Conservation (phyloP, 1,139 yeast species). For the Taiozyma sp. region DNA sequence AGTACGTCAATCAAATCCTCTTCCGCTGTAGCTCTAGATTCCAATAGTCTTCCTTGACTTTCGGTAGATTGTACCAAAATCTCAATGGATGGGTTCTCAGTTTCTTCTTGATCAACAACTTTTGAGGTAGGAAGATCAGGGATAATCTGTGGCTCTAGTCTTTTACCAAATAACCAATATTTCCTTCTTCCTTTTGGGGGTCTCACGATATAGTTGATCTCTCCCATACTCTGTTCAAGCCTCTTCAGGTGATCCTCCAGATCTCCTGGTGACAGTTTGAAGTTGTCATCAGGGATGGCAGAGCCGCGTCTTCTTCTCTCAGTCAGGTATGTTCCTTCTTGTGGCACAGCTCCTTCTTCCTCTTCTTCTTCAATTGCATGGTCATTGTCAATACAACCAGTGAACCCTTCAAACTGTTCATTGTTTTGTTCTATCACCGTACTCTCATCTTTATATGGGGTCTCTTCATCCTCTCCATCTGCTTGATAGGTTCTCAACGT, state of each 20-base stretch:
- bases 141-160: slow-evolving; percentile 8
- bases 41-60: background rate
- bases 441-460: background rate
- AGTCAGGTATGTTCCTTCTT: background rate
- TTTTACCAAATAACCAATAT: slow-evolving; percentile 10
- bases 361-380: background rate
- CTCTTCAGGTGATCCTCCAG: slow-evolving; percentile 2
- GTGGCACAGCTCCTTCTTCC: slow-evolving; percentile 1
- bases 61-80: slow-evolving; percentile 16
- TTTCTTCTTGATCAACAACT: slow-evolving; percentile 8
- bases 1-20: slow-evolving; percentile 2
- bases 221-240: slow-evolving; percentile 4
- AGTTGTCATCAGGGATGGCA: slow-evolving; percentile 1
- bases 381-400: slow-evolving; percentile 3
- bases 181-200: slow-evolving; percentile 4
- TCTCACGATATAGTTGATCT: slow-evolving; percentile 17
- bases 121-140: background rate
- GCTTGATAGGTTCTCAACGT: slow-evolving; percentile 32
- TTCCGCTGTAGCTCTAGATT: background rate
- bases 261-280: background rate
- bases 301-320: background rate
- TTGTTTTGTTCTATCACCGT: slow-evolving; percentile 3
- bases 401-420: slow-evolving; percentile 8
- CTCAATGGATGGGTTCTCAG: slow-evolving; percentile 9
- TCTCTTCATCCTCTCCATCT: slow-evolving; percentile 18